Base-by-base conservation (phyloP, 148 eudicot genomes). In the Cornus kousa region DNA sequence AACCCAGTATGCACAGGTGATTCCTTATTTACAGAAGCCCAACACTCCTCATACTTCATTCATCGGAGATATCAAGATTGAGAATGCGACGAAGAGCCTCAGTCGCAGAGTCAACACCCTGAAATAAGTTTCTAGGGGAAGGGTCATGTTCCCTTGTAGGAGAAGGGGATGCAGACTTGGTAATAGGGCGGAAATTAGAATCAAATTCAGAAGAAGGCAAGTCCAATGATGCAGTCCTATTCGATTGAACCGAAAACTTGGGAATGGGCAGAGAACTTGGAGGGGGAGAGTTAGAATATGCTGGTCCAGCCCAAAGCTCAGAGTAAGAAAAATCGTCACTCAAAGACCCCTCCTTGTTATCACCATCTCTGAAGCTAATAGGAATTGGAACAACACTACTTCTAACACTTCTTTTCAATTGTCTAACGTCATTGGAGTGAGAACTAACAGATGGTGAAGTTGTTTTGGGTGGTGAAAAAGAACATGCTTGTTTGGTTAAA, bases 271-370 rank as follows among this genome's bases (percentile, higher is more conserved):
- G 39, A 67, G 93, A 92, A 84, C 97, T 94, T 17, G 98, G 98
- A 3, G 93, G 92, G 32, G 97, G 98, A 5, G 98, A 94, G 78
- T 92, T 90, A 2, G 92, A 92, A 82, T 92, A 94, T 8, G 93
- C 88, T 40, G 98, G 98, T 69, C 98, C 98, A 23, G 98, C 98
- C 98, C 98, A 94, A 5, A 71, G 85, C 90, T 92, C 97, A 20
- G 90, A 86, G 19, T 82, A 88, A 11, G 77, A 80, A 46, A 79
- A 28, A 48, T 73, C 80, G 28, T 83, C 89, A 80, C 53, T 78
- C 32, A 71, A 59, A 22, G 16, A 78, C 68, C 57, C 73, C 74
- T 87, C 83, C 67, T 71, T 84, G 59, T 50, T 79, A 72, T 73
- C 46, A 80, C 74, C 76, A 16, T 50, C 75, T 75, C 89, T 85